Percentiles rank a stretch among this genome's conserved stretches.
Conservation (phyloP, 2,329 filamentous ascomycete genomes). For the Endothia cerciana region DNA sequence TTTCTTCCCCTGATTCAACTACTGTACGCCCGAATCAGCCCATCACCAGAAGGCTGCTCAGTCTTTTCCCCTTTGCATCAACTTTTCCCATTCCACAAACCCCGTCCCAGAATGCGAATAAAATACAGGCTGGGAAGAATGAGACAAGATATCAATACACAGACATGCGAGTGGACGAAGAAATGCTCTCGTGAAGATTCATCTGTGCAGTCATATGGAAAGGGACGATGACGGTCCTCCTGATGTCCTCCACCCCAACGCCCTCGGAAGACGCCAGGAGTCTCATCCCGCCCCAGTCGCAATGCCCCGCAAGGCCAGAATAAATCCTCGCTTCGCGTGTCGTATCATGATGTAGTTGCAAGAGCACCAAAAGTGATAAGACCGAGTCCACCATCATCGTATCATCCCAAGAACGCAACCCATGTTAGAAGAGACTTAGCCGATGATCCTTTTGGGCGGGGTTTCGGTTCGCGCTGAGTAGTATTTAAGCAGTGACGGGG, state of each 20-base stretch:
- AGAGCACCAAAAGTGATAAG: conserved; percentile 25
- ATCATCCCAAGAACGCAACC: conserved; percentile 20
- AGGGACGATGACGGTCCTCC: conserved; percentile 39
- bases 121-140: conserved; percentile 41
- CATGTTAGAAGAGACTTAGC: conserved; percentile 14
- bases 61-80: conserved; percentile 18
- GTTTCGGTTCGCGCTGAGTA: conserved; percentile 11
- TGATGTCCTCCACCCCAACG: conserved; percentile 36
- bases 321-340: conserved; percentile 31
- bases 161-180: conserved; percentile 32
- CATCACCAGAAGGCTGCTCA: conserved; percentile 23
- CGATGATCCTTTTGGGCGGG: conserved; percentile 12
- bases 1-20: conserved; percentile 30
- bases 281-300: conserved; percentile 14
- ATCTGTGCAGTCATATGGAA: conserved; percentile 35
- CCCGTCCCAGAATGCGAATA: conserved; percentile 39
- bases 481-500: conserved; percentile 38
- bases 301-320: conserved; percentile 31
- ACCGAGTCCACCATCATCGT: conserved; percentile 29
- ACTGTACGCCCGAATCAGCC: conserved; percentile 30
- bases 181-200: conserved; percentile 34
- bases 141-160: conserved; percentile 43
- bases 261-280: conserved; percentile 30
- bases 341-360: conserved; percentile 32
- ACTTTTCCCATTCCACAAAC: conserved; percentile 30